Base-by-base conservation (phyloP, 768 basidiomycete species). In the Exsudoporus frostii region DNA sequence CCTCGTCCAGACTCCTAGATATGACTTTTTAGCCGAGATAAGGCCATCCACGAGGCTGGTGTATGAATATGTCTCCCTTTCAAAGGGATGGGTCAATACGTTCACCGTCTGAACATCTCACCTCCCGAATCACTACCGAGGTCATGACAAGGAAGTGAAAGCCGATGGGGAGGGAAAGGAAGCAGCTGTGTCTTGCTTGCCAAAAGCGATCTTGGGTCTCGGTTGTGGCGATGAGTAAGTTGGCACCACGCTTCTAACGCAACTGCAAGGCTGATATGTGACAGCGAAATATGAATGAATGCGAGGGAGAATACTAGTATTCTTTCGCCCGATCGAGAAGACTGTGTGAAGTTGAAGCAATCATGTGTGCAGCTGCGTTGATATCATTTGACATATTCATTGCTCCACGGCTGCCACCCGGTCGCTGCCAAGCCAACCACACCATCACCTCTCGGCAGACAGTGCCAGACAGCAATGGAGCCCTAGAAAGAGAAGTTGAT, bases 1-100 rank as follows among this genome's bases (percentile, higher is more conserved):
- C 44, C 27, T 58, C 25, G 19, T 39, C 29, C 37, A 47, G 7
- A 20, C 30, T 37, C 14, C 19, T 14, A 30, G 46, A 46, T 2
- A 17, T 24, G 36, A 24, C 7, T 7, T 33, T 27, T 19, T 34
- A 43, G 3, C 47, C 42, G 55, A 56, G 55, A 56, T 57, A 57
- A 57, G 32, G 41, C 11, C n/a, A 27, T 22, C 1, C 48, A 19
- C 33, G 32, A 19, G 43, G 24, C 5, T 7, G 20, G 22, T 44
- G 17, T 14, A 20, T 10, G 25, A 15, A 45, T 20, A 0, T 29
- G 47, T 20, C n/a, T 48, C 22, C 30, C n/a, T 22, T 37, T 33
- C 20, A 46, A 46, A 46, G 19, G 8, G 29, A 41, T 33, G 37
- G 17, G 27, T 36, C 32, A 15, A 22, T 5, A 27, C 24, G 19